These are phyloP conservation scores for Arctostaphylos glauca DNA, from an alignment of 148 eudicot species.

Conservation along the genomic window DNA sequence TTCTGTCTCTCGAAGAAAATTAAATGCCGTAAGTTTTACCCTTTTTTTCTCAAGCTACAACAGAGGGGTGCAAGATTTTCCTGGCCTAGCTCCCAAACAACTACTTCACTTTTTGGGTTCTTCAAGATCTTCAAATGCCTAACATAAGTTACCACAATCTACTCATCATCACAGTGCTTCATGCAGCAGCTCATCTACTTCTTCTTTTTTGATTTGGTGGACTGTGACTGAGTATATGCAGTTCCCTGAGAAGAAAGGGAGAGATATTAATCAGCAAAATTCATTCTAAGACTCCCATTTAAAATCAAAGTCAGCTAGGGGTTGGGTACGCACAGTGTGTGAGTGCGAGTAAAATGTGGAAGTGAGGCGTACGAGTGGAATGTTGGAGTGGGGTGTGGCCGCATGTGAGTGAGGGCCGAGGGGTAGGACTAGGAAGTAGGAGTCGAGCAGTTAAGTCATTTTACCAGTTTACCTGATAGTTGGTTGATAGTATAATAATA, in stretches of 20 bases:
- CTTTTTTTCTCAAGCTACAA: slow-evolving; percentile 31
- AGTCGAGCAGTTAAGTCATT: no score
- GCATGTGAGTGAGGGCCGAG: no score
- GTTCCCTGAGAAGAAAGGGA: slow-evolving; percentile 63
- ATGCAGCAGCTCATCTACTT: slow-evolving; percentile 43
- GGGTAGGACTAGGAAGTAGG: no score
- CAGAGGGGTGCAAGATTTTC: slow-evolving; percentile 32
- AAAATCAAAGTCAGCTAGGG: background rate
- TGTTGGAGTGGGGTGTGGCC: no score
- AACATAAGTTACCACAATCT: slow-evolving; percentile 33
- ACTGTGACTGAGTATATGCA: slow-evolving; percentile 62
- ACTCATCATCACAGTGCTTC: slow-evolving; percentile 26
- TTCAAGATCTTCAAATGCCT: slow-evolving; percentile 21
- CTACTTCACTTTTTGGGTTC: slow-evolving; percentile 16
- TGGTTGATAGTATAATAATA: no score
- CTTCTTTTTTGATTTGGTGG: slow-evolving; percentile 82
- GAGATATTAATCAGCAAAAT: background rate
- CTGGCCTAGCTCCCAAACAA: slow-evolving; percentile 33
- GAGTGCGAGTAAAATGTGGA: no score
- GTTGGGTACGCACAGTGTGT: background rate
- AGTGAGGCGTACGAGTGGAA: no score
- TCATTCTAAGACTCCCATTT: background rate
- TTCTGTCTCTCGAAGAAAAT: slow-evolving; percentile 12
- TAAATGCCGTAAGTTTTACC: background rate
- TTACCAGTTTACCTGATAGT: no score